Conservation (phyloP, 2,329 filamentous ascomycete species). For the Colletotrichum orchidophilum region DNA sequence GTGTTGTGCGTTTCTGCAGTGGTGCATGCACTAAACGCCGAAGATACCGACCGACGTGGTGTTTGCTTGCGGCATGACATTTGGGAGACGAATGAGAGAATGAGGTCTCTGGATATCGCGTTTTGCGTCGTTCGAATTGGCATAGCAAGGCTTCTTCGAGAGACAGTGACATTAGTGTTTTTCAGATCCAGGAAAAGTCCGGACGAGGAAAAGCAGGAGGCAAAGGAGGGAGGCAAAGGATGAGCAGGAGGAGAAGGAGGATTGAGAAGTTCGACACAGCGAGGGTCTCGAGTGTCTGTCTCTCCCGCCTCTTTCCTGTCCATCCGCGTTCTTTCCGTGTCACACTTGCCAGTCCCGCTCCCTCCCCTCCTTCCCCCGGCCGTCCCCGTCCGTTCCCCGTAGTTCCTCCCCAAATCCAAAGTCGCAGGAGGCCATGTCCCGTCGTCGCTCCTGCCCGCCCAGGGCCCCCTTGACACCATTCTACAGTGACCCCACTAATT, state of each 20-base stretch:
- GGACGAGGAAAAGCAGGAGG: background rate
- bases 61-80: background rate
- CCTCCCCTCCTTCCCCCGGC: background rate
- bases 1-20: slow-evolving; percentile 21
- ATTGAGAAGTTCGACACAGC: slow-evolving; percentile 12
- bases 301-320: background rate
- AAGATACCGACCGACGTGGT: background rate
- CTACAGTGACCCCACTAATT: slow-evolving; percentile 18
- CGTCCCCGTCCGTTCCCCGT: background rate
- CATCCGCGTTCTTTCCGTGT: background rate
- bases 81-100: background rate
- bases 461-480: slow-evolving; percentile 28
- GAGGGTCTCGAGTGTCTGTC: slow-evolving; percentile 22
- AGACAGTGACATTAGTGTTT: background rate
- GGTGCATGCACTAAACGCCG: slow-evolving; percentile 6
- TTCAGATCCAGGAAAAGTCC: background rate
- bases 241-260: background rate
- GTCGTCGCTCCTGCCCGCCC: background rate
- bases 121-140: no score
- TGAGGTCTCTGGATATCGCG: no score
- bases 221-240: background rate
- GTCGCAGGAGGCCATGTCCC: background rate
- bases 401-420: background rate
- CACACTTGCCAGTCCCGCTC: background rate
- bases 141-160: background rate